phyloP scores from a whole-genome alignment of 2,329 filamentous ascomycete species.

The Aspergillus felis region DNA sequence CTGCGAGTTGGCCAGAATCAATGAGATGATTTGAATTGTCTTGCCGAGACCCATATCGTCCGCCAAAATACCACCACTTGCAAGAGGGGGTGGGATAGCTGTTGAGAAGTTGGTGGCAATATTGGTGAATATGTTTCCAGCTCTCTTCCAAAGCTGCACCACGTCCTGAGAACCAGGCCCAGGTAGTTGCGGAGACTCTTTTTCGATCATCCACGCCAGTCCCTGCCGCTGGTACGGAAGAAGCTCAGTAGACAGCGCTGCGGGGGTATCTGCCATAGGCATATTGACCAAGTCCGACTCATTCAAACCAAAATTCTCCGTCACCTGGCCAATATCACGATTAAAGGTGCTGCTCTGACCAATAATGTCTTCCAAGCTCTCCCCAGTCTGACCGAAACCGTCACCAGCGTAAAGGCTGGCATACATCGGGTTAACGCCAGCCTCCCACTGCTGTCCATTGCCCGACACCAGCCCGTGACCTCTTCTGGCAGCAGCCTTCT shows the following conservation, averaged over 20 bases:
- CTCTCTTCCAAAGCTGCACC: constrained; percentile 73
- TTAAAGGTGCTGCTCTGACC: constrained; percentile 64
- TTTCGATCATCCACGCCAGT: constrained; percentile 73
- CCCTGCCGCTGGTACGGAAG: constrained; percentile 78
- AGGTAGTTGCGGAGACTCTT: constrained; percentile 68
- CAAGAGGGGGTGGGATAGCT: constrained; percentile 55
- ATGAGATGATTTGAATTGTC: constrained; percentile 78
- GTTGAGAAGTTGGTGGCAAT: constrained; percentile 68
- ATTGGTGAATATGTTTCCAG: constrained; percentile 55
- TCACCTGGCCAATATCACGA: constrained; percentile 59
- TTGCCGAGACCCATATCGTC: constrained; percentile 94
- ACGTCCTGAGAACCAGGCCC: constrained; percentile 54
- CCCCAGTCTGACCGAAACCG: constrained; percentile 17
- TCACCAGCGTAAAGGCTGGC: constrained; percentile 34
- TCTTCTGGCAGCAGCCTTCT: constrained; percentile 36
- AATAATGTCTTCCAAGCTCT: constrained; percentile 62
- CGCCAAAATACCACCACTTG: constrained; percentile 78
- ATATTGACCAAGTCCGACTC: constrained; percentile 68
- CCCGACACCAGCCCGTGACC: constrained; percentile 23
- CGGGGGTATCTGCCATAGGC: constrained; percentile 68
- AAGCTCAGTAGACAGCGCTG: constrained; percentile 60
- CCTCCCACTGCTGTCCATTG: constrained; percentile 24
- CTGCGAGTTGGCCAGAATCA: constrained; percentile 60
- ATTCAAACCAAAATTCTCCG: constrained; percentile 66
- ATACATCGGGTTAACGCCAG: constrained; percentile 26